Evolutionary conservation across 148 eudicot genomes (phyloP).

Genomic region (Fagopyrum esculentum): DNA sequence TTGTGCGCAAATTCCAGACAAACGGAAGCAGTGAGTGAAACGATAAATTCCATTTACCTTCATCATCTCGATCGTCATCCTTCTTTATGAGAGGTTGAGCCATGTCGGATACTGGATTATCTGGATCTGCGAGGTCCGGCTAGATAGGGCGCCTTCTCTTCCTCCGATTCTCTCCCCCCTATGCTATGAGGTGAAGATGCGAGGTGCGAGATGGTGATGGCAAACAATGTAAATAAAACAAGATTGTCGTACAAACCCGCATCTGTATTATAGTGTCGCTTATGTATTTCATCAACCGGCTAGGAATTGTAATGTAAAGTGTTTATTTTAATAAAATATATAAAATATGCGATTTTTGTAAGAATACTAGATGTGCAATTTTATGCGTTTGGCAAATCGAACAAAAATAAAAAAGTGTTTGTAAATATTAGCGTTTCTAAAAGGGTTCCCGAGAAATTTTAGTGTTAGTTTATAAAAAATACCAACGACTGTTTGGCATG

Average conservation of each 20-base stretch:
- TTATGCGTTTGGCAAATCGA: too few species aligned
- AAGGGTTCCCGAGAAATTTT: too few species aligned
- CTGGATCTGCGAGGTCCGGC: slow-evolving; percentile 18
- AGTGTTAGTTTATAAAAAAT: too few species aligned
- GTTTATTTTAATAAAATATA: too few species aligned
- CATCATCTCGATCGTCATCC: slow-evolving; percentile 93
- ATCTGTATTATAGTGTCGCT: too few species aligned
- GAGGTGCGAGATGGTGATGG: slow-evolving; percentile 8
- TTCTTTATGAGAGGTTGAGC: slow-evolving; percentile 81
- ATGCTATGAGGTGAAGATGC: neutral
- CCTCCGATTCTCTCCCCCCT: slow-evolving; percentile 1
- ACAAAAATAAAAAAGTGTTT: too few species aligned
- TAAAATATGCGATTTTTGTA: too few species aligned
- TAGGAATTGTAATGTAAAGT: too few species aligned
- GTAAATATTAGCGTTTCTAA: too few species aligned
- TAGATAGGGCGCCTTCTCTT: neutral
- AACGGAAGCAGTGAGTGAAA: slow-evolving; percentile 1
- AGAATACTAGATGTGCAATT: too few species aligned
- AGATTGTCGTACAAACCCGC: neutral
- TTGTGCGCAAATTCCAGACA: slow-evolving; percentile 2
- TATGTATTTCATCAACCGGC: too few species aligned
- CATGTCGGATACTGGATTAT: slow-evolving; percentile 33
- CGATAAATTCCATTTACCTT: slow-evolving; percentile 31
- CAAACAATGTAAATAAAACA: neutral
- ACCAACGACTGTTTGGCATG: too few species aligned